Percentiles rank a stretch among this genome's conserved stretches.
Conservation (phyloP, 2,329 filamentous ascomycete species). For the Trichoderma atroviride region DNA sequence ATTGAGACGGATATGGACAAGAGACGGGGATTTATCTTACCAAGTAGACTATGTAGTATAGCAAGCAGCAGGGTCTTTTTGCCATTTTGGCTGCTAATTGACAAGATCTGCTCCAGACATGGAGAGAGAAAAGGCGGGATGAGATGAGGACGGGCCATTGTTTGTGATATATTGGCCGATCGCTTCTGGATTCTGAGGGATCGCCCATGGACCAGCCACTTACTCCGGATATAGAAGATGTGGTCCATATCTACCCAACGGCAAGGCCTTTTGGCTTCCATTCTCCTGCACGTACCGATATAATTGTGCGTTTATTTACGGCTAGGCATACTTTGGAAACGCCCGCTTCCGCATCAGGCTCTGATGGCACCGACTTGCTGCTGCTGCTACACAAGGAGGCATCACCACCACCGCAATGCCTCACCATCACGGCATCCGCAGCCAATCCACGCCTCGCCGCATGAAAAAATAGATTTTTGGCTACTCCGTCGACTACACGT, state of each 20-base stretch:
- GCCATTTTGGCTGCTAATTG: not conserved
- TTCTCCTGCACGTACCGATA: too few relatives aligned
- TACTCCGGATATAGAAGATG: not conserved
- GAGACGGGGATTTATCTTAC: not conserved
- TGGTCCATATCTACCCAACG: too few relatives aligned
- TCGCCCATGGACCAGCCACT: not conserved
- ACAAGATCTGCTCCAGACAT: not conserved
- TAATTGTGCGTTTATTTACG: not conserved
- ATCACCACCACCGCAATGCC: not conserved
- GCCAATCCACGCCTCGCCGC: not conserved
- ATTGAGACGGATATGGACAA: not conserved
- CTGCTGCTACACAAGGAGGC: too few relatives aligned
- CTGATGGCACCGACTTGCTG: too few relatives aligned
- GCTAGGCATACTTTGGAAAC: not conserved
- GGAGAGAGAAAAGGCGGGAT: not conserved
- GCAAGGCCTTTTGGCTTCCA: too few relatives aligned
- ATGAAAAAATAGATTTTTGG: not conserved
- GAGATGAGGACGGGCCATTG: not conserved
- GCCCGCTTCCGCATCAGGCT: conserved; percentile 4
- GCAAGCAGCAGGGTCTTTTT: not conserved
- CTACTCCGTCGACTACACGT: too few relatives aligned
- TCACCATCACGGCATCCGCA: not conserved
- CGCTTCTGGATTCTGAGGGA: not conserved
- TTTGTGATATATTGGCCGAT: conserved; percentile 9
- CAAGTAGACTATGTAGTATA: too few relatives aligned